phyloP scores from a whole-genome alignment of 805 yeast species.

The Hemisphaericaspora nanyangensis region DNA sequence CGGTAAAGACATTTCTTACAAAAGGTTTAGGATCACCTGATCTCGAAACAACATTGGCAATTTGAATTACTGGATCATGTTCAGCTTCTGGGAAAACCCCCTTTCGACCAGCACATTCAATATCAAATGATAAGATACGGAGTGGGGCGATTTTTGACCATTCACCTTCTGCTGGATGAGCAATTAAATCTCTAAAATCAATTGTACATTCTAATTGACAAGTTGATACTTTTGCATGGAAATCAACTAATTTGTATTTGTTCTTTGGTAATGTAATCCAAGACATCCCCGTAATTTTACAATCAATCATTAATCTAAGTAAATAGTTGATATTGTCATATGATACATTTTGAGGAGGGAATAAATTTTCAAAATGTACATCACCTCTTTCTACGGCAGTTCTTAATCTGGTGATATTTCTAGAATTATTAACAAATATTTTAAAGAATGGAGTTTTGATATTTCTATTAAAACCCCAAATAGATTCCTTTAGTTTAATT shows the following conservation, averaged over 20 bases:
- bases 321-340: slow-evolving; percentile 89
- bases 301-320: slow-evolving; percentile 86
- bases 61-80: slow-evolving; percentile 91
- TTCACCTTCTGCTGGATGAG: slow-evolving; percentile 89
- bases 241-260: slow-evolving; percentile 51
- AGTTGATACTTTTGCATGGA: slow-evolving; percentile 50
- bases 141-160: slow-evolving; percentile 93
- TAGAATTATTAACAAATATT: slow-evolving; percentile 63
- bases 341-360: slow-evolving; percentile 57
- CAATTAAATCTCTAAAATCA: slow-evolving; percentile 60
- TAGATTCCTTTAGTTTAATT: slow-evolving; percentile 69
- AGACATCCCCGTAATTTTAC: slow-evolving; percentile 92
- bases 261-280: slow-evolving; percentile 89
- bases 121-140: slow-evolving; percentile 90
- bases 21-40: slow-evolving; percentile 87
- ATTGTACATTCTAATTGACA: slow-evolving; percentile 84
- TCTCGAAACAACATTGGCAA: slow-evolving; percentile 87
- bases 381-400: slow-evolving; percentile 82
- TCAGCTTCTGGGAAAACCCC: slow-evolving; percentile 96
- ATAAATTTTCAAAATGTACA: slow-evolving; percentile 57
- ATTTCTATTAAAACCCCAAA: slow-evolving; percentile 91
- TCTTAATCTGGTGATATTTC: slow-evolving; percentile 64
- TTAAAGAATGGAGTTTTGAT: slow-evolving; percentile 75
- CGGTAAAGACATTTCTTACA: slow-evolving; percentile 90
- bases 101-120: slow-evolving; percentile 97